Evolutionary conservation across 768 basidiomycete genomes (phyloP).

Genomic region (Tulasnella sp.): DNA sequence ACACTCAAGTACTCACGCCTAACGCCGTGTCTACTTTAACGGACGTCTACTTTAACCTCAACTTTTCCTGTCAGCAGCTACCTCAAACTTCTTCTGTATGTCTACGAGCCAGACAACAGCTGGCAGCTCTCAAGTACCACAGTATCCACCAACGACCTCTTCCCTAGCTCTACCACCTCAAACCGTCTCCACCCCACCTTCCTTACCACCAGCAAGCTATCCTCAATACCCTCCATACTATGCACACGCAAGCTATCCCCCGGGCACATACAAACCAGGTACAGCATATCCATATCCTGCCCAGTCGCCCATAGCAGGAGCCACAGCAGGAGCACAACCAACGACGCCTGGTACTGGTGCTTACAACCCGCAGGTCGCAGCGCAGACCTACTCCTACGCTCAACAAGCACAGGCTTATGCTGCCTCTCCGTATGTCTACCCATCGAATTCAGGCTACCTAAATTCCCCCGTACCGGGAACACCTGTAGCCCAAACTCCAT

Average conservation of each 20-base stretch:
- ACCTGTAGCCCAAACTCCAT: not conserved
- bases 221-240: not conserved
- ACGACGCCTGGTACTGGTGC: not conserved
- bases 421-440: not conserved
- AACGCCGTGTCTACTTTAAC: no score
- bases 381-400: not conserved
- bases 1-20: no score
- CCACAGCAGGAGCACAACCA: not conserved
- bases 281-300: not conserved
- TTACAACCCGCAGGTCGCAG: not conserved
- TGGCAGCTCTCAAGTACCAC: no score
- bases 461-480: conserved; percentile 1
- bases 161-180: conserved; percentile 5
- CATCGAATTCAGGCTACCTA: not conserved
- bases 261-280: not conserved
- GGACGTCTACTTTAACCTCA: no score
- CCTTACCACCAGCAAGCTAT: not conserved
- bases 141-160: not conserved
- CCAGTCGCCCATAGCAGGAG: not conserved
- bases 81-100: no score
- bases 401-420: conserved; percentile 1
- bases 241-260: not conserved
- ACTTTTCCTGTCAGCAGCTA: no score
- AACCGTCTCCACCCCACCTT: not conserved
- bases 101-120: no score